Conservation (phyloP, 345 rosid species). For the Citrus cavaleriei region DNA sequence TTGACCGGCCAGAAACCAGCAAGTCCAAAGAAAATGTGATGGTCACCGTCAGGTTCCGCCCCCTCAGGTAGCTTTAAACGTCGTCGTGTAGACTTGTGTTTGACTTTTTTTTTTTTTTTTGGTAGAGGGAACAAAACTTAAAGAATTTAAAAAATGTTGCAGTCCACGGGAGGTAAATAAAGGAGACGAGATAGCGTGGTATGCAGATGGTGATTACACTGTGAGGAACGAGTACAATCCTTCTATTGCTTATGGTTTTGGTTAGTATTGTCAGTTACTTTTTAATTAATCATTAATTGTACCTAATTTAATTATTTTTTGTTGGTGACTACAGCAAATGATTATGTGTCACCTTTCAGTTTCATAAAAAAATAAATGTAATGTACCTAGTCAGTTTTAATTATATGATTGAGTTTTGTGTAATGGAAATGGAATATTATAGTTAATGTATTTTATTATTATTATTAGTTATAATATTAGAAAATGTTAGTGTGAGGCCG, state of each 20-base stretch:
- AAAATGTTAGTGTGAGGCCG: not conserved
- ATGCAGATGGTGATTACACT: constrained; percentile 74
- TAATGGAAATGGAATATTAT: not conserved
- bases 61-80: constrained; percentile 51
- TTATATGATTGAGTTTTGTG: not conserved
- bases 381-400: not conserved
- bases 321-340: not conserved
- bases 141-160: not conserved
- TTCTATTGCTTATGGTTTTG: constrained; percentile 69
- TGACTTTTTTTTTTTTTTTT: not conserved
- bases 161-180: constrained; percentile 71
- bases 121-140: constrained; percentile 3
- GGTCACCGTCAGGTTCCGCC: constrained; percentile 80
- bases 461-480: not conserved
- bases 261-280: constrained; percentile 32
- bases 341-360: not conserved
- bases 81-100: not conserved
- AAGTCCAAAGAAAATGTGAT: constrained; percentile 70
- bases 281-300: not conserved
- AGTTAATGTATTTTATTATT: too few species aligned
- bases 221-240: constrained; percentile 70
- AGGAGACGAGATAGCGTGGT: constrained; percentile 87
- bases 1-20: constrained; percentile 31
- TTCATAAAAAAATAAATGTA: not conserved
- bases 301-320: not conserved